Evolutionary conservation across 2,329 filamentous ascomycete genomes (phyloP).

Genomic region (Thelonectria blattea): DNA sequence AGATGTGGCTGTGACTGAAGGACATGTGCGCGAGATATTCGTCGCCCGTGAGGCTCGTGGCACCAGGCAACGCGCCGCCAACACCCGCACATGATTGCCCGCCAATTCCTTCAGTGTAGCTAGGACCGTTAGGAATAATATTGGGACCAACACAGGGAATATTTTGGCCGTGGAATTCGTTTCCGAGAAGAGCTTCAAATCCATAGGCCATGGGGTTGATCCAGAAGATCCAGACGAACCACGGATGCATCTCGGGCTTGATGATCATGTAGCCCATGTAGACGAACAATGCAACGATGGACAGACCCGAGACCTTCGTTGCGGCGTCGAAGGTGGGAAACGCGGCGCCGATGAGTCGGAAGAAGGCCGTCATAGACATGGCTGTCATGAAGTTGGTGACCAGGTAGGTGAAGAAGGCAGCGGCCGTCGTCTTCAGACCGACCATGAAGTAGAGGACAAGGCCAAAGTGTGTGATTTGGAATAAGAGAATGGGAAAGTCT

Average conservation of each 20-base stretch:
- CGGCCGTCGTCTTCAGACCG: slow-evolving; percentile 67
- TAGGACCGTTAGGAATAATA: slow-evolving; percentile 52
- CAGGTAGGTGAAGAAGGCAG: slow-evolving; percentile 71
- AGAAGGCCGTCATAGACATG: slow-evolving; percentile 37
- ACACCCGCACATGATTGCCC: background rate
- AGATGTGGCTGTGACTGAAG: slow-evolving; percentile 51
- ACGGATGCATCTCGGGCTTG: slow-evolving; percentile 59
- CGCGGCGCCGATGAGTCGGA: slow-evolving; percentile 60
- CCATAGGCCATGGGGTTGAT: slow-evolving; percentile 70
- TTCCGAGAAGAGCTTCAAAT: slow-evolving; percentile 65
- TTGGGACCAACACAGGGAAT: slow-evolving; percentile 55
- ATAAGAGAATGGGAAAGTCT: slow-evolving; percentile 66
- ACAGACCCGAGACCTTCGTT: slow-evolving; percentile 54
- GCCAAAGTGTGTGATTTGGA: slow-evolving; percentile 71
- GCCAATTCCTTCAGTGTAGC: background rate
- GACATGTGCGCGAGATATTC: slow-evolving; percentile 55
- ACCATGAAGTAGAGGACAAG: slow-evolving; percentile 78
- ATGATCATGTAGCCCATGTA: slow-evolving; percentile 70
- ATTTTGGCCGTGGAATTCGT: slow-evolving; percentile 58
- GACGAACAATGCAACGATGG: slow-evolving; percentile 67
- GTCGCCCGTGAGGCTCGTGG: slow-evolving; percentile 54
- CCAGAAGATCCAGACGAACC: slow-evolving; percentile 72
- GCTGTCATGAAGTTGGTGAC: slow-evolving; percentile 61
- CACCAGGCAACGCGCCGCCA: background rate
- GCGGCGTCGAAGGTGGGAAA: slow-evolving; percentile 40